Evolutionary conservation across 2,329 filamentous ascomycete genomes (phyloP).

Genomic region (Fusarium algeriense): DNA sequence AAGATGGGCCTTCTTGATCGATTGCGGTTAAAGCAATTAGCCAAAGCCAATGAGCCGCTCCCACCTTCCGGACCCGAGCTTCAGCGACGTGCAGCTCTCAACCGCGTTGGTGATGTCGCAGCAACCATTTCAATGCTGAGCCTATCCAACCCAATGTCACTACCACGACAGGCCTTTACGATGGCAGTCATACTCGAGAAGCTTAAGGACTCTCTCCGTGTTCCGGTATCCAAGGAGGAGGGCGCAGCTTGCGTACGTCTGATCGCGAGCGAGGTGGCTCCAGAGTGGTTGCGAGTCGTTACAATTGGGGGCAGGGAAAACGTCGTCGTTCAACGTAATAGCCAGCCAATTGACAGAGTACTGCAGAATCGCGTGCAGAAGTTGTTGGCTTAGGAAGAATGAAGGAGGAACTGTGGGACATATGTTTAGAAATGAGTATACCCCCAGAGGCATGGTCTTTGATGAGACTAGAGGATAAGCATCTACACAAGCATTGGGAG

Average conservation of each 20-base stretch:
- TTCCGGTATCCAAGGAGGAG: constrained; percentile 66
- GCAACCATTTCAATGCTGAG: constrained; percentile 76
- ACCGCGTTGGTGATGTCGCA: constrained; percentile 76
- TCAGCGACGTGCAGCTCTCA: constrained; percentile 72
- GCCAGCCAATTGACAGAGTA: constrained; percentile 55
- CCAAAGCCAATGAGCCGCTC: constrained; percentile 66
- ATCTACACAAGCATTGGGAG: constrained; percentile 37
- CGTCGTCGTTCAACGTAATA: constrained; percentile 65
- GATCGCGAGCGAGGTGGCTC: constrained; percentile 66
- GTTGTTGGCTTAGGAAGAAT: constrained; percentile 45
- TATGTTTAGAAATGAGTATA: constrained; percentile 33
- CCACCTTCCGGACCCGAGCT: constrained; percentile 70
- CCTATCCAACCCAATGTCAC: constrained; percentile 61
- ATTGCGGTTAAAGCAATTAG: constrained; percentile 76
- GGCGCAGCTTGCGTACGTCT: constrained; percentile 63
- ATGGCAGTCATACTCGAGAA: constrained; percentile 73
- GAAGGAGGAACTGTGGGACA: neutral
- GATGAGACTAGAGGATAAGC: constrained; percentile 16
- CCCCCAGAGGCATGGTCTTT: constrained; percentile 22
- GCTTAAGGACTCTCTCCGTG: constrained; percentile 74
- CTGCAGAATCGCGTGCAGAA: constrained; percentile 55
- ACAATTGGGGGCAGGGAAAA: constrained; percentile 66
- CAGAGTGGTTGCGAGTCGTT: constrained; percentile 67
- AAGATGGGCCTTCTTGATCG: constrained; percentile 81
- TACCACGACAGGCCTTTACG: constrained; percentile 73